Percentiles rank a stretch among this genome's conserved stretches.
Evolutionary conservation across 352 stramenopile species (phyloP).

Genomic region (Globisporangium alternatum): DNA sequence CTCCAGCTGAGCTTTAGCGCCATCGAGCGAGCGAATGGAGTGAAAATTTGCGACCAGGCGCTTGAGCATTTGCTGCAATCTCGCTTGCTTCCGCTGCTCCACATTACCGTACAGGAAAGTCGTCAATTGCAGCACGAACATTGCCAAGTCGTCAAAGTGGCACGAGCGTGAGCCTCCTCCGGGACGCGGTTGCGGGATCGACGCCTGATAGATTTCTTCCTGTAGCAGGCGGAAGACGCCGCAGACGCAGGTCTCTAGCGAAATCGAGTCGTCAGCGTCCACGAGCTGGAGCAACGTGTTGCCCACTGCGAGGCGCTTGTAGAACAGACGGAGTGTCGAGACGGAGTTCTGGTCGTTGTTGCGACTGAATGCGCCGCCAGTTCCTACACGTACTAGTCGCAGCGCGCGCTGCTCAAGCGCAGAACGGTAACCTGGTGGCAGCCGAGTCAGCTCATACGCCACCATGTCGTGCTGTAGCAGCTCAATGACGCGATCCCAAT

Average conservation of each 20-base stretch:
- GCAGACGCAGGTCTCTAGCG: slow-evolving; percentile 38
- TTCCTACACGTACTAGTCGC: slow-evolving; percentile 34
- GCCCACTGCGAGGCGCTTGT: slow-evolving; percentile 48
- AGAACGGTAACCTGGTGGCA: slow-evolving; percentile 34
- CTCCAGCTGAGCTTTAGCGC: background rate
- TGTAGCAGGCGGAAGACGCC: slow-evolving; percentile 39
- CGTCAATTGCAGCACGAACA: slow-evolving; percentile 31
- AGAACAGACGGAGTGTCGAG: slow-evolving; percentile 36
- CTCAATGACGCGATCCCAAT: slow-evolving; percentile 50
- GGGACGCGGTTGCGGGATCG: slow-evolving; percentile 11
- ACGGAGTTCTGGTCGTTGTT: slow-evolving; percentile 21
- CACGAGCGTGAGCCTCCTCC: background rate
- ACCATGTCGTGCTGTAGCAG: slow-evolving; percentile 47
- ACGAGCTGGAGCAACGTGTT: slow-evolving; percentile 39
- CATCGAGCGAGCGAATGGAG: slow-evolving; percentile 20
- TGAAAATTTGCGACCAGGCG: slow-evolving; percentile 31
- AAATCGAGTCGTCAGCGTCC: slow-evolving; percentile 17
- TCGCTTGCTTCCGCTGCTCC: slow-evolving; percentile 17
- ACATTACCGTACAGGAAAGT: slow-evolving; percentile 30
- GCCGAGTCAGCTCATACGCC: slow-evolving; percentile 27
- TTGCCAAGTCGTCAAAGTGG: slow-evolving; percentile 28
- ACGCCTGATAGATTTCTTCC: slow-evolving; percentile 45
- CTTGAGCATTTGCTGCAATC: slow-evolving; percentile 31
- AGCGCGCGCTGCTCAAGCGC: slow-evolving; percentile 51
- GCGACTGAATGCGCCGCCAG: slow-evolving; percentile 15